Evolutionary conservation across 2,329 filamentous ascomycete species (phyloP).

Genomic region (Fusarium armeniacum): DNA sequence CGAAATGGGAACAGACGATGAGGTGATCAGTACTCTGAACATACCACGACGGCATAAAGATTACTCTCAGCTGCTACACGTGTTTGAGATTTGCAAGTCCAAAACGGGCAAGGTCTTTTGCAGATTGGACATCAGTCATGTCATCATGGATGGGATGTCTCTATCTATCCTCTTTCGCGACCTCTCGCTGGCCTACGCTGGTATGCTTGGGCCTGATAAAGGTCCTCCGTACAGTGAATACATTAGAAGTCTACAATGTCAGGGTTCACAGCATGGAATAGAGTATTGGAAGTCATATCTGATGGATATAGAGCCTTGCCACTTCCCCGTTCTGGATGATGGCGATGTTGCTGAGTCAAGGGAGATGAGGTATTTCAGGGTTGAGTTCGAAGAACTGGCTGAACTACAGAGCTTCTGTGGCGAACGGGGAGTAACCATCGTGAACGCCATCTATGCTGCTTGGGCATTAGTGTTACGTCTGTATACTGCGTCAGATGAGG

Average conservation of each 20-base stretch:
- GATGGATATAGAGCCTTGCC: constrained; percentile 33
- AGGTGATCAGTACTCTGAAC: constrained; percentile 13
- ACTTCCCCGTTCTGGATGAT: constrained; percentile 40
- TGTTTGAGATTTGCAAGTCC: constrained; percentile 38
- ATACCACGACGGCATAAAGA: constrained; percentile 19
- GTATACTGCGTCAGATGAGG: constrained; percentile 62
- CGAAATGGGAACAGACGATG: constrained; percentile 31
- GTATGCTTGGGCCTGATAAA: background rate
- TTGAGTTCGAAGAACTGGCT: constrained; percentile 35
- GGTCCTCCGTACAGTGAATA: constrained; percentile 41
- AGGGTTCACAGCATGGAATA: constrained; percentile 13
- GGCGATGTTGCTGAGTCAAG: constrained; percentile 16
- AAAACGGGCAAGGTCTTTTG: constrained; percentile 45
- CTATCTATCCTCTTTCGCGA: constrained; percentile 44
- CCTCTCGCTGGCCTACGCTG: constrained; percentile 33
- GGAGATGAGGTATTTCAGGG: constrained; percentile 36
- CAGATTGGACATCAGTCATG: constrained; percentile 43
- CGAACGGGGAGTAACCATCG: constrained; percentile 28
- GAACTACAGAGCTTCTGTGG: constrained; percentile 31
- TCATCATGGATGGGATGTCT: constrained; percentile 44
- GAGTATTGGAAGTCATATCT: constrained; percentile 40
- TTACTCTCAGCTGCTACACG: constrained; percentile 23
- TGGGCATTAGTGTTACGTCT: constrained; percentile 41
- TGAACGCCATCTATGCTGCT: constrained; percentile 42
- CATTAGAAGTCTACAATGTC: constrained; percentile 27